Base-by-base conservation (phyloP, 345 rosid species). In the Aquilaria yunnanensis region DNA sequence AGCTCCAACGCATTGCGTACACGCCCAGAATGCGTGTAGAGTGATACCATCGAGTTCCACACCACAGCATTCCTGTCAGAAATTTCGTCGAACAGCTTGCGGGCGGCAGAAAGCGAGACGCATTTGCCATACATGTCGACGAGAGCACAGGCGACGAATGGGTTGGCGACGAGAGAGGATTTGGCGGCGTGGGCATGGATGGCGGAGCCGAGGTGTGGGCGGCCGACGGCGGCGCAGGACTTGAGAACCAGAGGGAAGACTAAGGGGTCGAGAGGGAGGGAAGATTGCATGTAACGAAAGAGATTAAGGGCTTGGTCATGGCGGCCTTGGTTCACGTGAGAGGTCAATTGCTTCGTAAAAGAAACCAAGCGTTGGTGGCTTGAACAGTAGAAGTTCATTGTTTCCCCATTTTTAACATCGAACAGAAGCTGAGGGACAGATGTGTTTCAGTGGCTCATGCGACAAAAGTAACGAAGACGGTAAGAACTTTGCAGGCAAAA, bases 191-290 rank as follows among this genome's bases (percentile, higher is more conserved):
- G 80, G 59, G 80, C 74, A 48, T 85, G 85, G 32, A 85, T 50
- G 57, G 84, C 64, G 41, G 46, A 51, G 57, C 79, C 85, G 4
- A 85, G 78, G 66, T 66, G 41, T 23, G 78, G 75, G 65, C 76
- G 81, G 60, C 51, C 65, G 46, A 74, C 30, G 63, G 87, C 76
- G 23, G 85, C 75, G 57, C 90, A 85, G 10, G 90, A 85, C 69
- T 85, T 85, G 69, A 85, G 83, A 9, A 78, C 77, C 51, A 82
- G 79, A 63, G 90, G 78, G 75, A 72, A 85, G 63, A 80, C 87
- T 59, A 62, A 72, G 47, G 85, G 76, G 68, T 85, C 90, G 53
- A 85, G 84, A 60, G 78, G 58, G 71, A 77, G 80, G 32, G 74
- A 74, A 60, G 80, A 32, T 14, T 80, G 87, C 72, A 78, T 78